These are phyloP conservation scores for Isatis lusitanica DNA, from an alignment of 441 rosid genomes.

Conservation along the genomic window DNA sequence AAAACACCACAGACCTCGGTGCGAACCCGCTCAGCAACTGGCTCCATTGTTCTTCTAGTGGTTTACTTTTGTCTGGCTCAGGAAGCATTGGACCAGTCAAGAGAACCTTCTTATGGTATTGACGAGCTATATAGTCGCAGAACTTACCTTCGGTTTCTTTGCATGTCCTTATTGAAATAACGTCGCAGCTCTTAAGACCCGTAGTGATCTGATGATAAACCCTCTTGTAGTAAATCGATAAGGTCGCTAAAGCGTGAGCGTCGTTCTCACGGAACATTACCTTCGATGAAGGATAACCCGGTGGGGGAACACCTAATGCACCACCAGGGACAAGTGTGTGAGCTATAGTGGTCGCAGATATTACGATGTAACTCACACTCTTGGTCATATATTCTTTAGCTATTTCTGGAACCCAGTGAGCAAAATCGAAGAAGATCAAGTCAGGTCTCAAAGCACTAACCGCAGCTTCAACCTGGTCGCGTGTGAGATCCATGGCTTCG, in stretches of 20 bases:
- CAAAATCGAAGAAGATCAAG: slow-evolving; percentile 48
- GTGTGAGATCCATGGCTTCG: slow-evolving; percentile 56
- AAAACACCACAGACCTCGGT: slow-evolving; percentile 20
- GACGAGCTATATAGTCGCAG: slow-evolving; percentile 48
- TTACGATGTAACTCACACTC: slow-evolving; percentile 44
- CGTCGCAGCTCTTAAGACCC: too few relatives aligned
- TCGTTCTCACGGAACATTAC: slow-evolving; percentile 49
- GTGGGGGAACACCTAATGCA: slow-evolving; percentile 44
- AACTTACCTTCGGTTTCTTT: slow-evolving; percentile 50
- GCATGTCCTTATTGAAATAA: slow-evolving; percentile 47
- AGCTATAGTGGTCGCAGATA: slow-evolving; percentile 53
- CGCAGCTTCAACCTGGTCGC: slow-evolving; percentile 43
- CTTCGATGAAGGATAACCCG: slow-evolving; percentile 57
- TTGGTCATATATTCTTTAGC: too few relatives aligned
- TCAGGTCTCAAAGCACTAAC: slow-evolving; percentile 38
- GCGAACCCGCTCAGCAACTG: background rate
- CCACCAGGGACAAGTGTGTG: slow-evolving; percentile 56
- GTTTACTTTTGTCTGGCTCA: slow-evolving; percentile 3
- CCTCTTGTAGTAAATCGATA: too few relatives aligned
- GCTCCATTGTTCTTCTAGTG: slow-evolving; percentile 28
- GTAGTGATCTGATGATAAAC: too few relatives aligned
- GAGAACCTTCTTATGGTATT: slow-evolving; percentile 40
- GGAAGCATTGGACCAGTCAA: slow-evolving; percentile 36
- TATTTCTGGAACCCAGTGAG: slow-evolving; percentile 71
- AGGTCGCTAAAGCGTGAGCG: too few relatives aligned